Evolutionary conservation across 129 eudicot genomes (phyloP).

Genomic region (Gnaphalium uliginosum): DNA sequence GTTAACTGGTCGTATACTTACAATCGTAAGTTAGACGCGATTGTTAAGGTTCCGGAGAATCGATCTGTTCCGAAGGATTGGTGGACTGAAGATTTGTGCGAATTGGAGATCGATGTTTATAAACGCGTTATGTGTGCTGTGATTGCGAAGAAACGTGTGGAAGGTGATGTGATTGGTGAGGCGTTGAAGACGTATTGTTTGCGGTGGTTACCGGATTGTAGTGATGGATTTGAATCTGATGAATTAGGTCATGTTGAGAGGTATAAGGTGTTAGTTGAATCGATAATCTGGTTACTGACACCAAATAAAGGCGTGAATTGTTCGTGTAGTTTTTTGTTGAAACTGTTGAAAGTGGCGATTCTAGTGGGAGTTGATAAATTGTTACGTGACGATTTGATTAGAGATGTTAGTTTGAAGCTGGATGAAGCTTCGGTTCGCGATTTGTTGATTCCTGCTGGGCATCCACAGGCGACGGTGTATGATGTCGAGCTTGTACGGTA

Average conservation of each 20-base stretch:
- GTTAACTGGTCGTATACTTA: conserved; percentile 84
- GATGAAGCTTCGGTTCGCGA: conserved; percentile 85
- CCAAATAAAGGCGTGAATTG: conserved; percentile 54
- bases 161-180: conserved; percentile 63
- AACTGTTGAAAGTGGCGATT: conserved; percentile 65
- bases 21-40: conserved; percentile 51
- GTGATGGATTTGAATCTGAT: conserved; percentile 50
- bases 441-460: conserved; percentile 65
- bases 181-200: conserved; percentile 69
- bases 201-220: conserved; percentile 79
- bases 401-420: conserved; percentile 50
- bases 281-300: conserved; percentile 68
- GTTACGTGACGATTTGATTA: conserved; percentile 56
- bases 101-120: conserved; percentile 70
- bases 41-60: conserved; percentile 33
- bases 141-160: conserved; percentile 72
- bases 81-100: conserved; percentile 95
- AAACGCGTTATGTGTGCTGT: conserved; percentile 72
- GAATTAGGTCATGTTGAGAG: conserved; percentile 47
- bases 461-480: conserved; percentile 49
- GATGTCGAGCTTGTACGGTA: conserved; percentile 71
- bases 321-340: conserved; percentile 82
- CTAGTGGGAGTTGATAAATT: conserved; percentile 69
- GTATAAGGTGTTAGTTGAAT: conserved; percentile 58
- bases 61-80: conserved; percentile 82